Base-by-base conservation (phyloP, 352 stramenopile genomes). In the Pythium pectinolyticum region DNA sequence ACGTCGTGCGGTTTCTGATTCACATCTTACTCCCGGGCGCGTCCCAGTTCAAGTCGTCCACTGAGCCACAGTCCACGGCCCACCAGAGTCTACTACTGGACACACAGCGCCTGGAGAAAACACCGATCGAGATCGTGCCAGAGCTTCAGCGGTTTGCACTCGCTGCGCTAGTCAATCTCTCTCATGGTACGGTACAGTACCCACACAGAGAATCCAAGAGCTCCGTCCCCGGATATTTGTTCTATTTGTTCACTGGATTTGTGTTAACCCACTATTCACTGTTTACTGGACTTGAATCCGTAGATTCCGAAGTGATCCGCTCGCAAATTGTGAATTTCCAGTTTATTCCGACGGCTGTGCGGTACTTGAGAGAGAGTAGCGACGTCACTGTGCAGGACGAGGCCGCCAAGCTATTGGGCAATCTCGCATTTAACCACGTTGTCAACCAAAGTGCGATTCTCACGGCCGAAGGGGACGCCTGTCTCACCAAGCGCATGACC, bases 381-480 rank as follows among this genome's bases (percentile, higher is more conserved):
- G 72, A 66, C 28, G 34, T 74, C 1, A 30, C 15, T 8, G 80
- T 92, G 0, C 74, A 81, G 46, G 57, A 72, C 0, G 81, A 89
- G 30, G 81, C 81, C 9, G 76, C 81, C 6, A 89, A 89, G 31
- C 70, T 89, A 17, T 65, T 92, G 3, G 77, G 79, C 3, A 92
- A 92, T 34, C 62, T 90, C 14, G 78, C 80, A 9, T 86, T 61
- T 57, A 86, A 88, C 46, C 80, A 90, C 48, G 65, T 86, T 8
- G 76, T 90, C 0, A 92, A 92, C 47, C 84, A 92, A 55, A 88
- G 72, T 32, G 75, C 73, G 9, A 66, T 89, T 35, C 77, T 92
- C 62, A 82, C 80, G 7, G 73, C 66, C 11, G 80, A 90, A 57
- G 84, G 78, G 5, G 77, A 89, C 35, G 69, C 58, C 5, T 77